Evolutionary conservation across 768 basidiomycete species (phyloP), one percentile per base, ranked within the genome.

Genomic region (Phallus indusiatus): DNA sequence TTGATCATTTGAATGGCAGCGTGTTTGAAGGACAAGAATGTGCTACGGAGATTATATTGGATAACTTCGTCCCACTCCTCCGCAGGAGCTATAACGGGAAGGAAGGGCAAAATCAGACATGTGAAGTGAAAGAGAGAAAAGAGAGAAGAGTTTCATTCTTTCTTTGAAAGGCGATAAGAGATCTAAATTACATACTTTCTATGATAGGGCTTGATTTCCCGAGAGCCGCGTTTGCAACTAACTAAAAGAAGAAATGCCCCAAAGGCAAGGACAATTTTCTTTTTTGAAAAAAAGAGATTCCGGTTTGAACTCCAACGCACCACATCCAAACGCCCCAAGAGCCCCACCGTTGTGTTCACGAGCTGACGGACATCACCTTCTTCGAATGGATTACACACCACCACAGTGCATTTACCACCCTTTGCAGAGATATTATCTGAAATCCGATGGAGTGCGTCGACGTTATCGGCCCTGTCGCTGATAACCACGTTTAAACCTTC

Each of bases 1-100:
- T 71, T 70, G 53, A 78, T 66, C 78, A 78, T 78, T 60, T 74
- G 71, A 28, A 64, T 63, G 8, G 75, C 78, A 12, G 75, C 78
- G 53, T 72, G 67, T 60, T 77, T 78, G 61, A 75, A 76, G 53
- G 69, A 71, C n/a, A 76, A 64, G 62, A 78, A 69, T 0, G 69
- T 67, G 6, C 79, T 75, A 17, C 70, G 70, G 28, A 71, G 67
- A 47, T 80, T 80, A 54, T 76, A 67, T 1, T 69, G 59, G n/a
- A 73, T 60, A 12, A 71, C 49, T 20, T 62, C 58, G 28, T 77
- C 72, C 59, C 71, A 66, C 12, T 75, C 68, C 18, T 69, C 68
- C 1, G 69, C 57, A 22, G 66, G 65, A 1, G 69, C 76, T 77
- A 50, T n/a, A 47, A 52, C 54, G 20, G 34, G 53, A 54, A 11